These are phyloP conservation scores for Cinnamomum micranthum DNA, from an alignment of 164 flowering plant genomes.

Conservation along the genomic window DNA sequence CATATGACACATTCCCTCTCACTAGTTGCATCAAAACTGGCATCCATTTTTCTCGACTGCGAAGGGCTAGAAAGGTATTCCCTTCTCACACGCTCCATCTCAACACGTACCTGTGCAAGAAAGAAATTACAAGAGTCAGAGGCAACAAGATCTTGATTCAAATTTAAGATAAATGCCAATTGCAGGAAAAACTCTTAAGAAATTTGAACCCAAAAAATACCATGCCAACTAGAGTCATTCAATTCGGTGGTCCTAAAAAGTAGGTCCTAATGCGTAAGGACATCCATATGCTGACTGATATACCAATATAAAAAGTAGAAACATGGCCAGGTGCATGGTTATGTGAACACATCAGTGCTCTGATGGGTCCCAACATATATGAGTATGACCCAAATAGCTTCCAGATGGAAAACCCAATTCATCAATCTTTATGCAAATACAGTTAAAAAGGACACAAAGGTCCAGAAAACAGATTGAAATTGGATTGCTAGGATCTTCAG, in stretches of 20 bases:
- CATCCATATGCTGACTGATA: neutral
- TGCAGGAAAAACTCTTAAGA: neutral
- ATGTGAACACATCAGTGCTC: neutral
- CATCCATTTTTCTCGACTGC: slow-evolving; percentile 46
- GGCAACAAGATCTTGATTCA: neutral
- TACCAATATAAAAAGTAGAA: neutral
- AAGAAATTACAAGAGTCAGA: slow-evolving; percentile 3
- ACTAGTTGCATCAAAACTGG: slow-evolving; percentile 36
- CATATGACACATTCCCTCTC: slow-evolving; percentile 67
- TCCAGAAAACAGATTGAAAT: neutral
- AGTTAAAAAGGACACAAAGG: too few species aligned
- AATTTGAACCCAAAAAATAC: neutral
- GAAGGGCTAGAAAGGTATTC: slow-evolving; percentile 43
- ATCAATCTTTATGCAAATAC: neutral
- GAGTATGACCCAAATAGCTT: neutral
- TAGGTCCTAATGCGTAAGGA: neutral
- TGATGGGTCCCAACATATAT: neutral
- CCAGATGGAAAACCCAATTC: neutral
- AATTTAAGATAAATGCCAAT: neutral
- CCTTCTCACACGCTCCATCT: slow-evolving; percentile 44
- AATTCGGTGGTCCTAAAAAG: neutral
- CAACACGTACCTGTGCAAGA: slow-evolving; percentile 51
- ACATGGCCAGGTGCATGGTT: neutral
- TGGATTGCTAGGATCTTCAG: neutral
- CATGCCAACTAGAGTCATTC: neutral